Evolutionary conservation across 805 yeast species (phyloP).

Genomic region (Nakazawaea laoshanensis): DNA sequence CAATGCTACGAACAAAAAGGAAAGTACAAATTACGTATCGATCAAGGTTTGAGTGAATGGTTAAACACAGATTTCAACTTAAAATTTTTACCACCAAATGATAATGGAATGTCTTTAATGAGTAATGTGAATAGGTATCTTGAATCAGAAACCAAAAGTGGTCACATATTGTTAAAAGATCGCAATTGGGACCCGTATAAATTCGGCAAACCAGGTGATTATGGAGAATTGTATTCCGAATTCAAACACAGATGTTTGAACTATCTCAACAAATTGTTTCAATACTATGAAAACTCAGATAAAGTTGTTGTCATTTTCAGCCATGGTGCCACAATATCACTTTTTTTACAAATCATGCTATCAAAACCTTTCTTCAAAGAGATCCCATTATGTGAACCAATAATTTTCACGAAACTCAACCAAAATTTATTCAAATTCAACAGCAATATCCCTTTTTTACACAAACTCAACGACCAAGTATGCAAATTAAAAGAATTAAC

Average conservation of each 20-base stretch:
- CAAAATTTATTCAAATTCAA: constrained; percentile 8
- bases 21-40: constrained; percentile 23
- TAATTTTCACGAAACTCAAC: constrained; percentile 8
- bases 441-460: constrained; percentile 1
- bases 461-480: constrained; percentile 1
- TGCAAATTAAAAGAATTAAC: constrained; percentile 6
- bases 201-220: constrained; percentile 34
- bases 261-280: constrained; percentile 25
- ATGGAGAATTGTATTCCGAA: constrained; percentile 28
- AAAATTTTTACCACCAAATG: constrained; percentile 33
- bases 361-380: constrained; percentile 30
- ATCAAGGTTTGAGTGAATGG: constrained; percentile 36
- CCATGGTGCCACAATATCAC: constrained; percentile 35
- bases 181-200: constrained; percentile 24
- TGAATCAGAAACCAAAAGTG: constrained; percentile 16
- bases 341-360: constrained; percentile 27
- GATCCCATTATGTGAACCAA: constrained; percentile 28
- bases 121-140: constrained; percentile 30
- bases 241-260: constrained; percentile 27
- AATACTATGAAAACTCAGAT: constrained; percentile 22
- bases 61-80: constrained; percentile 30
- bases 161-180: constrained; percentile 18
- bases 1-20: not conserved
- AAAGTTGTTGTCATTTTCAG: constrained; percentile 27
- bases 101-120: constrained; percentile 31